A percentile compares a stretch with the other conserved stretches of the same genome.
Evolutionary conservation across 176 grass and related monocot genomes (phyloP).

Genomic region (Puccinellia tenuiflora): DNA sequence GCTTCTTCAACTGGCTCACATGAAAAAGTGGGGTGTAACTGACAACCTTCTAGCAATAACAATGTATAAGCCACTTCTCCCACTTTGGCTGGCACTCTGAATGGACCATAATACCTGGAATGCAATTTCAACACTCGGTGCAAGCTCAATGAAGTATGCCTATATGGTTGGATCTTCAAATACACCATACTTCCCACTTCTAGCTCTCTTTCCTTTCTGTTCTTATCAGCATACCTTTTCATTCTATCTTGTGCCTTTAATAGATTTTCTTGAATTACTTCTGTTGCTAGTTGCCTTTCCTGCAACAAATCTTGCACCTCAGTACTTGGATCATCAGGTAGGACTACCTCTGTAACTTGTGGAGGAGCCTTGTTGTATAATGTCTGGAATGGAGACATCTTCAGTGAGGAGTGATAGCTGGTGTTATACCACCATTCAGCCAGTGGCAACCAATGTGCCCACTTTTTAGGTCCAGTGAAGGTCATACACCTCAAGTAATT

Average conservation of each 20-base stretch:
- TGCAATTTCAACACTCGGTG: neutral
- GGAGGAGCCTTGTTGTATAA: neutral
- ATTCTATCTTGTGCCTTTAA: neutral
- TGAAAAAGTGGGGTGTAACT: neutral
- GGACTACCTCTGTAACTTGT: neutral
- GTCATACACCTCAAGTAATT: neutral
- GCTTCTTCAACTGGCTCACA: neutral
- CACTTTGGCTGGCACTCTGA: too few relatives aligned
- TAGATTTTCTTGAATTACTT: neutral
- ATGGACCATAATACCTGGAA: neutral
- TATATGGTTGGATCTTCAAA: neutral
- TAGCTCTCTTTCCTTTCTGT: neutral
- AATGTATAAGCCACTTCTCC: neutral
- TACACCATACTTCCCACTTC: neutral
- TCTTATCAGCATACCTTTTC: neutral
- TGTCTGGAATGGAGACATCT: neutral
- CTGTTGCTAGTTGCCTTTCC: neutral
- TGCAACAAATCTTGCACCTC: neutral
- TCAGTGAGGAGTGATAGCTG: neutral
- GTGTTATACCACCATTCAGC: neutral
- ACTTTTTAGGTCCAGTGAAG: neutral
- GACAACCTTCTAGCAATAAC: neutral
- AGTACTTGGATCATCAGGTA: neutral
- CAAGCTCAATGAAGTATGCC: neutral
- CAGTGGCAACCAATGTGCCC: too few relatives aligned